These are phyloP conservation scores for Pythium scleroteichum DNA, from an alignment of 352 stramenopile species.

Conservation along the genomic window DNA sequence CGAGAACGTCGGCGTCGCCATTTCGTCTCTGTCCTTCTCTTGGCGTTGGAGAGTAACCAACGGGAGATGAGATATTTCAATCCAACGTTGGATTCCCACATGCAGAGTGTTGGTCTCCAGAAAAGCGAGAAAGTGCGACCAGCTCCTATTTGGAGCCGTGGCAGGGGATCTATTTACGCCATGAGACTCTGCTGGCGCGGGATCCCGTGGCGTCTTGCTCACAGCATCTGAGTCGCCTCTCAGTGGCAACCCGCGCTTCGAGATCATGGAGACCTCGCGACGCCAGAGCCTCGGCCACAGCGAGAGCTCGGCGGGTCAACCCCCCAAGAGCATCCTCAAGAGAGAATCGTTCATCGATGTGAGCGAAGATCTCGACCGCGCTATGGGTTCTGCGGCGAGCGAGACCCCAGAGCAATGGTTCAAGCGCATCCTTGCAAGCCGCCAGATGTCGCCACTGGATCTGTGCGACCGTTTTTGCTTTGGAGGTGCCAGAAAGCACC, in stretches of 20 bases:
- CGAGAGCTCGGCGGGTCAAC: background rate
- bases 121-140: no score
- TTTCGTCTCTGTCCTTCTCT: no score
- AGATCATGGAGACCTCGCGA: background rate
- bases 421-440: conserved; percentile 43
- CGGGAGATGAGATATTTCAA: no score
- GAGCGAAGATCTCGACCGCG: conserved; percentile 17
- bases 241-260: background rate
- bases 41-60: no score
- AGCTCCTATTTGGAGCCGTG: no score
- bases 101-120: no score
- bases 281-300: background rate
- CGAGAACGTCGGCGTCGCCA: no score
- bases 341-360: conserved; percentile 25
- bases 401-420: conserved; percentile 57
- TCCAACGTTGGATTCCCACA: no score
- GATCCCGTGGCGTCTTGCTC: no score
- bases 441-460: conserved; percentile 53
- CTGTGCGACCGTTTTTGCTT: conserved; percentile 57
- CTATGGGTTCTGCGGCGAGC: background rate
- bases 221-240: no score
- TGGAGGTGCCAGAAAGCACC: conserved; percentile 40
- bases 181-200: no score
- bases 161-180: no score
- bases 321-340: conserved; percentile 25